phyloP scores from a whole-genome alignment of 2,329 filamentous ascomycete genomes.

The Aspergillus sp. region DNA sequence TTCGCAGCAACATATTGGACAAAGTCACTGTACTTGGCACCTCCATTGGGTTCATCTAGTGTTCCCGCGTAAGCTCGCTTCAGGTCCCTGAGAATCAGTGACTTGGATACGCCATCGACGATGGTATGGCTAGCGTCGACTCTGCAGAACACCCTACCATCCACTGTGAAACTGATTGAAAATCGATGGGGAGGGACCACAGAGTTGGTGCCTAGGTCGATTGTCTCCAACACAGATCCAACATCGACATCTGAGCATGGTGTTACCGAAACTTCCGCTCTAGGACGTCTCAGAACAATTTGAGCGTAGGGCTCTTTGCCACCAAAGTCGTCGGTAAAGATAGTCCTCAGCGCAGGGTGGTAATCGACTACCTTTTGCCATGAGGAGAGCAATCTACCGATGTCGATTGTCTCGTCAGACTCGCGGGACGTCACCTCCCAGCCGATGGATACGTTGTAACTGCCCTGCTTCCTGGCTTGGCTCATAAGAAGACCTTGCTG shows the following conservation, averaged over 20 bases:
- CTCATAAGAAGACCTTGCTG: constrained; percentile 25
- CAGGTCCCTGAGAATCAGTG: background rate
- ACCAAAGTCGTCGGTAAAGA: constrained; percentile 20
- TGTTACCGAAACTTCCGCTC: constrained; percentile 9
- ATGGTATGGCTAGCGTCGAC: background rate
- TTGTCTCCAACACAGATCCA: background rate
- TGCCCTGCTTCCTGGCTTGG: background rate
- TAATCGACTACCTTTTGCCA: constrained; percentile 20
- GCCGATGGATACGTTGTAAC: background rate
- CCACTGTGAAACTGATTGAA: background rate
- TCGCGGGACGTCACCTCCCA: background rate
- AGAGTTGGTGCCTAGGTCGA: background rate
- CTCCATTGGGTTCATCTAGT: background rate
- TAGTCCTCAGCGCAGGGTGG: constrained; percentile 21
- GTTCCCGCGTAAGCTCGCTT: background rate
- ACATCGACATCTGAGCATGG: background rate
- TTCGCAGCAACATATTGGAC: constrained; percentile 16
- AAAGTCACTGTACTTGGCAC: constrained; percentile 3
- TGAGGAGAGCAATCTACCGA: constrained; percentile 4
- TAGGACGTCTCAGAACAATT: constrained; percentile 22
- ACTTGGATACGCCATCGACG: background rate
- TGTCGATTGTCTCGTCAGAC: background rate
- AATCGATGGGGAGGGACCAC: background rate
- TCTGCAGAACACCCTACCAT: background rate
- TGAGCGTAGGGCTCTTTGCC: constrained; percentile 20